Evolutionary conservation across 495 filamentous ascomycete genomes (phyloP).

Genomic region (Collariella sp.): DNA sequence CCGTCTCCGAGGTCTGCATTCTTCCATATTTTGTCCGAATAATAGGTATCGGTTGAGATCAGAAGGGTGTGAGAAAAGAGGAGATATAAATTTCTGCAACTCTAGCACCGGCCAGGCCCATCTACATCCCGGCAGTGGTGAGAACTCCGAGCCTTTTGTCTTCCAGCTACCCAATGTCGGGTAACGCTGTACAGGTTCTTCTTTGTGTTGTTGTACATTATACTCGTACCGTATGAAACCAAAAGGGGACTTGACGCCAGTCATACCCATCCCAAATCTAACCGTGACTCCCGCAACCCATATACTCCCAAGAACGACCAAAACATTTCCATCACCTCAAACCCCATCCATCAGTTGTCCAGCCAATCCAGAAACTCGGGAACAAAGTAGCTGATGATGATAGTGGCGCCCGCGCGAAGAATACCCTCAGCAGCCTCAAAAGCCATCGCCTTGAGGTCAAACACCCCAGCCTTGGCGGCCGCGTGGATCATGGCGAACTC

Average conservation of each 20-base stretch:
- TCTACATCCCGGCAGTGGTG: too few species aligned
- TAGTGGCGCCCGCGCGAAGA: constrained; percentile 81
- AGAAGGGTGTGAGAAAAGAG: too few species aligned
- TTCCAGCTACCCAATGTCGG: too few species aligned
- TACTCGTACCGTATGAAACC: background rate
- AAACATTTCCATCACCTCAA: constrained; percentile 9
- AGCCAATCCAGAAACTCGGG: constrained; percentile 91
- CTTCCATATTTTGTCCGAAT: too few species aligned
- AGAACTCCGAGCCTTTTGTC: too few species aligned
- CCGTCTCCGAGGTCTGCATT: too few species aligned
- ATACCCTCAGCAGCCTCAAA: constrained; percentile 92
- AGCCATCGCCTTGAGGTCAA: constrained; percentile 90
- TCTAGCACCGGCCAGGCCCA: too few species aligned
- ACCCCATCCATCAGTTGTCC: constrained; percentile 27
- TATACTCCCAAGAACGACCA: constrained; percentile 11
- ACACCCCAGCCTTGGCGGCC: constrained; percentile 92
- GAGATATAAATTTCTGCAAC: too few species aligned
- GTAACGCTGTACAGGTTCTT: too few species aligned
- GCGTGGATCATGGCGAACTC: constrained; percentile 99
- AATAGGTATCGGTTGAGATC: too few species aligned
- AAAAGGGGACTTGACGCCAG: background rate
- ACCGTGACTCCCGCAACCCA: background rate
- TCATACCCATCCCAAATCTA: background rate
- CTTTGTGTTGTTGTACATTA: too few species aligned
- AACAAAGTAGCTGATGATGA: constrained; percentile 88